Evolutionary conservation across 805 yeast species (phyloP).

Genomic region (Wickerhamomyces sydowiorum): DNA sequence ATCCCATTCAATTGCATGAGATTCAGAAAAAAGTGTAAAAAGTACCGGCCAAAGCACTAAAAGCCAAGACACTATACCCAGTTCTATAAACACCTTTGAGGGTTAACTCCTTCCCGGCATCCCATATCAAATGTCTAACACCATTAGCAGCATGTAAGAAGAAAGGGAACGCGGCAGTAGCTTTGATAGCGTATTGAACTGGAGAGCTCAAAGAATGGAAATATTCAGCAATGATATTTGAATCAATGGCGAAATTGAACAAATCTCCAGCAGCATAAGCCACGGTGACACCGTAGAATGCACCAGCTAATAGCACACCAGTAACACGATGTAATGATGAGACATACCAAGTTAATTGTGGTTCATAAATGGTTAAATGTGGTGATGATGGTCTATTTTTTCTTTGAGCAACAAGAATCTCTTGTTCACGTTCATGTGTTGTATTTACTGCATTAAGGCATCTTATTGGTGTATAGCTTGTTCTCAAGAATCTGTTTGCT

Average conservation of each 20-base stretch:
- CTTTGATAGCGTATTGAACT: constrained; percentile 60
- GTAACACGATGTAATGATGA: constrained; percentile 84
- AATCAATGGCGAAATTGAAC: constrained; percentile 42
- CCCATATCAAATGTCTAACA: constrained; percentile 93
- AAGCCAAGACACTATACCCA: constrained; percentile 78
- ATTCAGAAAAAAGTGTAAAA: constrained; percentile 25
- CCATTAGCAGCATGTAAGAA: constrained; percentile 86
- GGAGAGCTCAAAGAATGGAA: constrained; percentile 55
- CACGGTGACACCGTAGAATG: constrained; percentile 72
- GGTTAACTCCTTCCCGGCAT: constrained; percentile 73
- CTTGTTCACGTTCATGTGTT: constrained; percentile 57
- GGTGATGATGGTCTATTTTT: constrained; percentile 87
- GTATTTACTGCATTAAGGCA: constrained; percentile 39
- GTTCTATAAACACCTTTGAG: constrained; percentile 88
- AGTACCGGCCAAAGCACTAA: constrained; percentile 50
- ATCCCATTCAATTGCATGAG: not conserved
- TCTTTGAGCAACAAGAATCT: constrained; percentile 74
- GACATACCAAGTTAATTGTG: constrained; percentile 79
- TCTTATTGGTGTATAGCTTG: constrained; percentile 5
- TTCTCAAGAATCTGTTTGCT: not conserved
- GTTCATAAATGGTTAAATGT: constrained; percentile 83
- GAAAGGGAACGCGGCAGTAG: constrained; percentile 72
- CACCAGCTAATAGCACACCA: constrained; percentile 77
- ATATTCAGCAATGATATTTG: constrained; percentile 27
- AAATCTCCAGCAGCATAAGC: constrained; percentile 67